These are phyloP conservation scores for Cryphonectria naterciae DNA, from an alignment of 2,329 filamentous ascomycete genomes.

Conservation along the genomic window DNA sequence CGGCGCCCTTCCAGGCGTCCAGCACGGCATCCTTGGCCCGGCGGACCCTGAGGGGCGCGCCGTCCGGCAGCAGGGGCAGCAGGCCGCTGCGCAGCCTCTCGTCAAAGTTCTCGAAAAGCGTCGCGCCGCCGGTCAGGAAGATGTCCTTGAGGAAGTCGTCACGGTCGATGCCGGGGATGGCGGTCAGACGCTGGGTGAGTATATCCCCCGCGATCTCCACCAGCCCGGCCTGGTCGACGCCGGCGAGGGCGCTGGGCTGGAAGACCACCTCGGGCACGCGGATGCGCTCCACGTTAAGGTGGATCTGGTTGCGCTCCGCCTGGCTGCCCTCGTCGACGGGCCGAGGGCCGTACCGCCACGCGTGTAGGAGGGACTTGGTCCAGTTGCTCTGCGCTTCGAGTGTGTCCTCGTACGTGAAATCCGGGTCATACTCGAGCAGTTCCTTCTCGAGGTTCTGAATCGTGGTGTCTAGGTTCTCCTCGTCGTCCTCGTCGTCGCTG, in stretches of 20 bases:
- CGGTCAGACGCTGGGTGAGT: constrained; percentile 76
- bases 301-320: constrained; percentile 81
- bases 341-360: constrained; percentile 85
- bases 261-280: constrained; percentile 92
- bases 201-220: constrained; percentile 92
- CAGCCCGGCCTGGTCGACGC: constrained; percentile 89
- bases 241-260: constrained; percentile 82
- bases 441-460: constrained; percentile 82
- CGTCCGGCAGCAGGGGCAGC: constrained; percentile 71
- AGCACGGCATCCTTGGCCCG: constrained; percentile 75
- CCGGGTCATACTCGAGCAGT: constrained; percentile 81
- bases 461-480: constrained; percentile 77
- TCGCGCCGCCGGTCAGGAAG: constrained; percentile 94
- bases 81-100: constrained; percentile 77
- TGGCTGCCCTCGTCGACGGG: constrained; percentile 82
- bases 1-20: constrained; percentile 94
- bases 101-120: constrained; percentile 84
- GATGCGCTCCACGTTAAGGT: constrained; percentile 96
- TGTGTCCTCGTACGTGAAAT: constrained; percentile 91
- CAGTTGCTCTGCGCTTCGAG: constrained; percentile 92
- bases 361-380: constrained; percentile 89
- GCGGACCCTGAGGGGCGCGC: constrained; percentile 69
- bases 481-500: constrained; percentile 88
- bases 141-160: constrained; percentile 80
- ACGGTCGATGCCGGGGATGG: constrained; percentile 53